These are phyloP conservation scores for Mangifera indica DNA, from an alignment of 345 rosid genomes.

Conservation along the genomic window DNA sequence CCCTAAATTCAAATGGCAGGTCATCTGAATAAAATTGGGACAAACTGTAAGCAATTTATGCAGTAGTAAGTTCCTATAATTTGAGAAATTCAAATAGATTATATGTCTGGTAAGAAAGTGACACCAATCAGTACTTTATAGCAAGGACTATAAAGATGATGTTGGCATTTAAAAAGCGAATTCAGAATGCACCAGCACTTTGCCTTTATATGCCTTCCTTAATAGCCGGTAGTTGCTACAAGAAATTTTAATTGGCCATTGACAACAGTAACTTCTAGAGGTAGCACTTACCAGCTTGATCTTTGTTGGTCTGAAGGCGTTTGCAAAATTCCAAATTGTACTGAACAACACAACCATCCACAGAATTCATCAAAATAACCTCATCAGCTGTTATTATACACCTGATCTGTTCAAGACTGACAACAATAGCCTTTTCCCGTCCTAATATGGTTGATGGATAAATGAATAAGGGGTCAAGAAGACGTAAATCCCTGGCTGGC, in stretches of 20 bases:
- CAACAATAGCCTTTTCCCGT: slow-evolving; percentile 92
- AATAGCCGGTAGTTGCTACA: not conserved
- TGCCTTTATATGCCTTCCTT: not conserved
- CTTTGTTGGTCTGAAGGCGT: slow-evolving; percentile 68
- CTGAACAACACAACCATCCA: slow-evolving; percentile 70
- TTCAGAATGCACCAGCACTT: not conserved
- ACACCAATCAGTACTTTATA: not conserved
- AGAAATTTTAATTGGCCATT: not conserved
- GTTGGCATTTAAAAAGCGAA: not conserved
- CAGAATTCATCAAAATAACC: slow-evolving; percentile 85
- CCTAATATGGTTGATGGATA: slow-evolving; percentile 89
- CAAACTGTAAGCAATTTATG: slow-evolving; percentile 23
- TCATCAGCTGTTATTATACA: slow-evolving; percentile 95
- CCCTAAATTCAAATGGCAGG: slow-evolving; percentile 92
- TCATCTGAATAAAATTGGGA: slow-evolving; percentile 65
- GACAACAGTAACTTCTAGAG: not conserved
- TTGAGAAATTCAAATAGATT: slow-evolving; percentile 12
- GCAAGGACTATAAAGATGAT: not conserved
- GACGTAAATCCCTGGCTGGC: slow-evolving; percentile 89
- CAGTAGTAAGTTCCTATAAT: slow-evolving; percentile 4
- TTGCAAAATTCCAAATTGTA: slow-evolving; percentile 79
- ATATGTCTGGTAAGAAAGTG: not conserved
- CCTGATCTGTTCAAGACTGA: slow-evolving; percentile 87
- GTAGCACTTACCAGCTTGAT: slow-evolving; percentile 49
- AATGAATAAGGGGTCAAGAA: slow-evolving; percentile 91